A percentile compares a stretch with the other conserved stretches of the same genome.
Evolutionary conservation across 345 rosid species (phyloP).

Genomic region (Xanthoceras sorbifolium): DNA sequence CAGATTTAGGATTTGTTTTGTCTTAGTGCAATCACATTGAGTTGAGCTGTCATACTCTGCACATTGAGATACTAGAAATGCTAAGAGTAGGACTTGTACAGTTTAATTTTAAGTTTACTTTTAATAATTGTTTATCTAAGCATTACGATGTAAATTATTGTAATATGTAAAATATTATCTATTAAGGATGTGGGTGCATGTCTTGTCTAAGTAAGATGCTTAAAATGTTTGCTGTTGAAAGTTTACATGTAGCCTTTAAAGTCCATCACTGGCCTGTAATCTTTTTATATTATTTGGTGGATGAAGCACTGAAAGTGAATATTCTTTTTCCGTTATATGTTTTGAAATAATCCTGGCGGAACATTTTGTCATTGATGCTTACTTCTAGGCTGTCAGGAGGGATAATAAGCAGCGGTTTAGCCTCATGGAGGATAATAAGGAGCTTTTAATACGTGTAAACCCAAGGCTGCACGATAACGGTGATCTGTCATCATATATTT

Average conservation of each 20-base stretch:
- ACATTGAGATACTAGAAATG: background rate
- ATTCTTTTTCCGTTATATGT: background rate
- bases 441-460: slow-evolving; percentile 83
- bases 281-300: background rate
- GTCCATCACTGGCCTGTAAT: no score
- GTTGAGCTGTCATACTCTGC: background rate
- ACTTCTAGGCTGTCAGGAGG: slow-evolving; percentile 68
- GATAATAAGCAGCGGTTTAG: slow-evolving; percentile 88
- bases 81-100: background rate
- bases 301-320: background rate
- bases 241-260: background rate
- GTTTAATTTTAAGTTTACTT: background rate
- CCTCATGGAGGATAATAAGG: slow-evolving; percentile 73
- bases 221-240: background rate
- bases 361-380: slow-evolving; percentile 12
- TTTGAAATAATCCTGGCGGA: background rate
- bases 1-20: background rate
- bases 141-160: background rate
- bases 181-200: background rate
- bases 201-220: background rate
- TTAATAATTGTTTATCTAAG: background rate
- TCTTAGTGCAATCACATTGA: background rate
- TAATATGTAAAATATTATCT: background rate
- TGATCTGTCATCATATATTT: slow-evolving; percentile 16
- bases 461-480: slow-evolving; percentile 89